phyloP scores from a whole-genome alignment of 305 asterid species.

The Nicotiana rustica region DNA sequence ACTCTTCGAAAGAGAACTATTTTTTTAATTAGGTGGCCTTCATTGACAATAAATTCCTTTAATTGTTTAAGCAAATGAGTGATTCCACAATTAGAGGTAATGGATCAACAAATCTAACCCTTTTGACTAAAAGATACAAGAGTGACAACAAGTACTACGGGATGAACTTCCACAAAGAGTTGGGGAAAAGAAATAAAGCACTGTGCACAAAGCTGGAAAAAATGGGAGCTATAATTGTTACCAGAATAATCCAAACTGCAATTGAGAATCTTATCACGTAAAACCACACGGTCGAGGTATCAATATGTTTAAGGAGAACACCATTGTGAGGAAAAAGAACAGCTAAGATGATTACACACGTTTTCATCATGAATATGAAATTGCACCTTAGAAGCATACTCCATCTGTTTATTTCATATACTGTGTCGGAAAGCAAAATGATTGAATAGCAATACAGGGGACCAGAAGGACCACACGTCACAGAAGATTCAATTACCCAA shows the following conservation, averaged over 20 bases:
- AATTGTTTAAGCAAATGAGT: not conserved
- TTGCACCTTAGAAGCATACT: not conserved
- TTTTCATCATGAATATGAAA: not conserved
- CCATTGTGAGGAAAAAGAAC: not conserved
- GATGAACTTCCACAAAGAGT: conserved; percentile 2
- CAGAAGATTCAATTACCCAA: not conserved
- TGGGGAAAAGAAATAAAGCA: conserved; percentile 9
- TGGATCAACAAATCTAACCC: not conserved
- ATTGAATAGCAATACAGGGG: conserved; percentile 4
- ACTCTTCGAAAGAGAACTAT: not conserved
- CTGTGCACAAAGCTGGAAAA: not conserved
- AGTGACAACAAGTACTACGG: not conserved
- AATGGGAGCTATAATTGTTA: not conserved
- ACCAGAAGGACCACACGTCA: not conserved
- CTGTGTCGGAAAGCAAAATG: not conserved
- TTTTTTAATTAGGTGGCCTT: not conserved
- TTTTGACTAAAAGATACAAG: conserved; percentile 1
- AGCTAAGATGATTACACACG: not conserved
- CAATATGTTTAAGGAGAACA: not conserved
- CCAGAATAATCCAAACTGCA: not conserved
- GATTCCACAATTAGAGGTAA: not conserved
- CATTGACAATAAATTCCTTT: not conserved
- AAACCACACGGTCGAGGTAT: not conserved
- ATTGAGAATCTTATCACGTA: not conserved
- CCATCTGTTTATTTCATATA: not conserved